phyloP scores from a whole-genome alignment of 2,329 filamentous ascomycete genomes.

The Aspergillus sp. region DNA sequence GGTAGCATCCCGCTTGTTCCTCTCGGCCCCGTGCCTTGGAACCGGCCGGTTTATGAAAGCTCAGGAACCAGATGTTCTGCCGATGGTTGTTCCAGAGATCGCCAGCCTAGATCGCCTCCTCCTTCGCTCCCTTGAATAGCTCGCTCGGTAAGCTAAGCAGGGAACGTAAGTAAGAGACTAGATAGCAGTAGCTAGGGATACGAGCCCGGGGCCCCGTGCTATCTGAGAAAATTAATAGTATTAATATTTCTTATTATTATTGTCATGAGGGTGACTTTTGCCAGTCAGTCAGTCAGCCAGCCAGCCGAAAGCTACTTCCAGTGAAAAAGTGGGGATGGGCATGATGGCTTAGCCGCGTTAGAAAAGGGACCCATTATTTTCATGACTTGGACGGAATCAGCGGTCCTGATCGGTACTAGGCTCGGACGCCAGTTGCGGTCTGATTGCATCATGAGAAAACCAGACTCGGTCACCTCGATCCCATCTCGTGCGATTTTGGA shows the following conservation, averaged over 20 bases:
- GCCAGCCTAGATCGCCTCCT: not conserved
- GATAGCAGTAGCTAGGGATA: not conserved
- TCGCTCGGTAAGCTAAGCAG: not conserved
- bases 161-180: not conserved
- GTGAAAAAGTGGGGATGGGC: not conserved
- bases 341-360: not conserved
- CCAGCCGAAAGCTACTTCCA: not conserved
- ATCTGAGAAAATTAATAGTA: not conserved
- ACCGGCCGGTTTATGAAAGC: not conserved
- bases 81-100: not conserved
- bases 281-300: not conserved
- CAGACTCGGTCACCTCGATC: not conserved
- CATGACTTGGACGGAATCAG: not conserved
- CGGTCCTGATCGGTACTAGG: not conserved
- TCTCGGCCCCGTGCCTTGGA: not conserved
- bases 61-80: not conserved
- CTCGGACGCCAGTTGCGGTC: not conserved
- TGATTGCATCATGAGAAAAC: not conserved
- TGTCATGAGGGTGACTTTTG: not conserved
- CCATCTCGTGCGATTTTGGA: not conserved
- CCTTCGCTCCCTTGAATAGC: not conserved
- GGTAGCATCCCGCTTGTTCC: not conserved
- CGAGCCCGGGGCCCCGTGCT: not conserved
- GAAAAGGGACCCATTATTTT: not conserved
- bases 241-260: not conserved